Conservation (phyloP, 176 grass and related monocot species). For the Panicum miliaceum region DNA sequence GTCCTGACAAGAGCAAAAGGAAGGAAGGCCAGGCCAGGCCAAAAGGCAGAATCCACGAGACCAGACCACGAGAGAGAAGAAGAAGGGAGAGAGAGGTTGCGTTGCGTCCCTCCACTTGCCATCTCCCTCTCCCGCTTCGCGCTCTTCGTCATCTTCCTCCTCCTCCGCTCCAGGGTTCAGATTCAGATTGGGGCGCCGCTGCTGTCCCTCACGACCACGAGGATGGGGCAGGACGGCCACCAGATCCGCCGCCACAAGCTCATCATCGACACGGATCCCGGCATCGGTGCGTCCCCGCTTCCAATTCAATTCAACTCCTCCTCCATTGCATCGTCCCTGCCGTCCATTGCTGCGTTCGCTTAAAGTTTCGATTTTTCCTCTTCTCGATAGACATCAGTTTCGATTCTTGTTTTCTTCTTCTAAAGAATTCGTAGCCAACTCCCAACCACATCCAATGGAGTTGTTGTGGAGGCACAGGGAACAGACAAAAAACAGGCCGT, state of each 20-base stretch:
- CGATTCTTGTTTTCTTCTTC: neutral
- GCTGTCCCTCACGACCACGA: neutral
- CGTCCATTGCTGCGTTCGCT: constrained; percentile 2
- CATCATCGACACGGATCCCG: constrained; percentile 96
- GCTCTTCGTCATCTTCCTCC: neutral
- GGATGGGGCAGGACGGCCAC: constrained; percentile 46
- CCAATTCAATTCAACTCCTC: neutral
- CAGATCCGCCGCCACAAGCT: constrained; percentile 62
- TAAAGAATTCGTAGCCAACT: neutral
- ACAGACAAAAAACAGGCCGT: neutral
- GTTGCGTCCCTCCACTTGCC: neutral
- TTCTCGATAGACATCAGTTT: neutral
- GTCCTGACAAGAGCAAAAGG: neutral
- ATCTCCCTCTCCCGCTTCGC: neutral
- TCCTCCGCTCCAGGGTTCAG: neutral
- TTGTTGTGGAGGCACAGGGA: neutral
- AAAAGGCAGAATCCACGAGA: constrained; percentile 26
- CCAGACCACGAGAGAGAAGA: neutral
- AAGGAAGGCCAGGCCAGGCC: neutral
- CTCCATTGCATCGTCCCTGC: neutral
- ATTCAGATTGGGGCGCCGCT: neutral
- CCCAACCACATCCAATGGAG: constrained; percentile 8
- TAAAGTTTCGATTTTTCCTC: neutral
- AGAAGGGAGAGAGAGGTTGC: neutral
- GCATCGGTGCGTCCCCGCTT: constrained; percentile 57